These are phyloP conservation scores for Neoboletus subvelutipes DNA, from an alignment of 768 basidiomycete species.

Conservation along the genomic window DNA sequence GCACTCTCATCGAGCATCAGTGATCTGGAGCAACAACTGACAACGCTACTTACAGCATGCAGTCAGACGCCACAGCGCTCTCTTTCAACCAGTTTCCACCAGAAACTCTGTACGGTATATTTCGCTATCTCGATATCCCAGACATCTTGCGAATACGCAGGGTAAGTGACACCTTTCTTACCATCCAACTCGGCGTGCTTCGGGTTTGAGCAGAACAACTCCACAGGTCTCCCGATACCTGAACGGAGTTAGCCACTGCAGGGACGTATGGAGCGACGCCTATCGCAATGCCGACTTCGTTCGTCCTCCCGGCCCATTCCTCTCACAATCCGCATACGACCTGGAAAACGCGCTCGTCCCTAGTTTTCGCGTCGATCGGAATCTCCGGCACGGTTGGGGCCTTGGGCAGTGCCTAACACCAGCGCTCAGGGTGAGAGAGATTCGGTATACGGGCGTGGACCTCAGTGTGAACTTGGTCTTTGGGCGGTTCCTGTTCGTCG, in stretches of 20 bases:
- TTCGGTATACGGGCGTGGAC: slow-evolving; percentile 4
- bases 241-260: slow-evolving; percentile 3
- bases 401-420: background rate
- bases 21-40: background rate
- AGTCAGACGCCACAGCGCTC: background rate
- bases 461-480: slow-evolving; percentile 9
- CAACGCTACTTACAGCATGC: background rate
- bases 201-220: background rate
- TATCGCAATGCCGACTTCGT: slow-evolving; percentile 16
- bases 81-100: slow-evolving; percentile 13
- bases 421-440: background rate
- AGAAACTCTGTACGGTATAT: slow-evolving; percentile 11
- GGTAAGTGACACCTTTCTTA: slow-evolving; percentile 6
- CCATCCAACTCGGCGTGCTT: background rate
- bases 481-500: slow-evolving; percentile 17
- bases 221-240: slow-evolving; percentile 14
- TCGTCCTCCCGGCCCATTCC: slow-evolving; percentile 19
- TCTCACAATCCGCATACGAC: slow-evolving; percentile 11
- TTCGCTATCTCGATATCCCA: slow-evolving; percentile 16
- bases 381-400: background rate
- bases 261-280: slow-evolving; percentile 16
- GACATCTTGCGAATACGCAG: slow-evolving; percentile 19
- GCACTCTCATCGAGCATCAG: background rate
- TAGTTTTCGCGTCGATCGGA: slow-evolving; percentile 8
- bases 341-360: slow-evolving; percentile 16